Percentiles rank a stretch among this genome's conserved stretches.
Conservation (phyloP, 257 asterid species). For the Nicotiana obtusifolia region DNA sequence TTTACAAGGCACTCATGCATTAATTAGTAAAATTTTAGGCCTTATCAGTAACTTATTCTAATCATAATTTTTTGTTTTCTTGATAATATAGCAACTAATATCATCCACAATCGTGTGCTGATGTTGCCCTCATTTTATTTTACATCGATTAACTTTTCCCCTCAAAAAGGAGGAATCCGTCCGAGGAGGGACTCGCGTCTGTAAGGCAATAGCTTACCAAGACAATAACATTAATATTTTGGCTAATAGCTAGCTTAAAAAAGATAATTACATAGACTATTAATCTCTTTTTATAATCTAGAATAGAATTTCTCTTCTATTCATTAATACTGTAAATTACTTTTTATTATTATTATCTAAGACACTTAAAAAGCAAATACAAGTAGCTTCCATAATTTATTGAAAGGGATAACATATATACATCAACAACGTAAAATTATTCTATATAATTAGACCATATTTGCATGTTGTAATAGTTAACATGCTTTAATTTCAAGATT, state of each 20-base stretch:
- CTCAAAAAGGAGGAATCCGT: too few species aligned
- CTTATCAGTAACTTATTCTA: neutral
- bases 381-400: neutral
- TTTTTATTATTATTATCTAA: neutral
- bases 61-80: neutral
- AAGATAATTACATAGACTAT: neutral
- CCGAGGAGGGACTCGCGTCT: too few species aligned
- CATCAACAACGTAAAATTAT: too few species aligned
- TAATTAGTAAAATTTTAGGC: neutral
- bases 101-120: neutral
- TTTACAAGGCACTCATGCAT: neutral
- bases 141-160: neutral
- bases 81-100: neutral
- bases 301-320: neutral
- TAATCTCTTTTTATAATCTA: neutral
- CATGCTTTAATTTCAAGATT: too few species aligned
- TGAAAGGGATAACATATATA: too few species aligned
- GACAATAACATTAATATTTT: neutral
- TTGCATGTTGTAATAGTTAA: too few species aligned
- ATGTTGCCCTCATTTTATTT: neutral
- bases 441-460: too few species aligned
- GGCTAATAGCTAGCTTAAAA: neutral
- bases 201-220: too few species aligned
- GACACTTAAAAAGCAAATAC: neutral
- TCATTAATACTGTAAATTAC: neutral